Percentiles rank a stretch among this genome's conserved stretches.
phyloP scores from a whole-genome alignment of 352 stramenopile species.

The Globisporangium echinulatum region DNA sequence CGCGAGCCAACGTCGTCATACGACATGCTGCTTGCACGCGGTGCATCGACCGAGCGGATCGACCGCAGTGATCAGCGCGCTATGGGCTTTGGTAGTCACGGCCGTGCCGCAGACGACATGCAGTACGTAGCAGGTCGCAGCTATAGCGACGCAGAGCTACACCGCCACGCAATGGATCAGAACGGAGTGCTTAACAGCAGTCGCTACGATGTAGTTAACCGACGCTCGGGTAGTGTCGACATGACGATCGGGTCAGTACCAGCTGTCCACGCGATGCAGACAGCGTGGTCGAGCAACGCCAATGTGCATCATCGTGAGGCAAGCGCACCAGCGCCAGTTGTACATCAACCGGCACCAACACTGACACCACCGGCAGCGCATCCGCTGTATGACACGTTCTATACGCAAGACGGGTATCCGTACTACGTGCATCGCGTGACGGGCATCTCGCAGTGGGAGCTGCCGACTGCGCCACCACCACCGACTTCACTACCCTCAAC shows the following conservation, averaged over 20 bases:
- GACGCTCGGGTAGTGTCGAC: conserved; percentile 8
- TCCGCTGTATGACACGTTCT: conserved; percentile 55
- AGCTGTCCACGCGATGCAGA: no score
- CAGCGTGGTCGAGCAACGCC: no score
- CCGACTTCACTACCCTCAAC: neutral
- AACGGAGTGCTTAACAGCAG: neutral
- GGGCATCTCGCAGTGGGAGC: conserved; percentile 73
- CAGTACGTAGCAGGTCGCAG: neutral
- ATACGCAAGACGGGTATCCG: conserved; percentile 64
- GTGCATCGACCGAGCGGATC: conserved; percentile 32
- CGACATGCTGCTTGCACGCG: neutral
- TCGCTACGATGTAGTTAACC: neutral
- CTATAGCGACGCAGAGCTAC: neutral
- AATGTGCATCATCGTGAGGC: neutral
- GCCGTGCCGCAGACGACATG: no score
- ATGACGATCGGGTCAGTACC: neutral
- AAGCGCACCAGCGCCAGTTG: neutral
- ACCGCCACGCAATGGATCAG: neutral
- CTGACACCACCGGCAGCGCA: neutral
- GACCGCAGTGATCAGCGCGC: conserved; percentile 16
- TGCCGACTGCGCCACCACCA: conserved; percentile 15
- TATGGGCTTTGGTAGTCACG: no score
- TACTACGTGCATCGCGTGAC: conserved; percentile 75
- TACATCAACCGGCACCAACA: neutral
- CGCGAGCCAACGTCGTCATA: conserved; percentile 6